phyloP scores from a whole-genome alignment of 257 asterid genomes.

The Dorcoceras hygrometricum region DNA sequence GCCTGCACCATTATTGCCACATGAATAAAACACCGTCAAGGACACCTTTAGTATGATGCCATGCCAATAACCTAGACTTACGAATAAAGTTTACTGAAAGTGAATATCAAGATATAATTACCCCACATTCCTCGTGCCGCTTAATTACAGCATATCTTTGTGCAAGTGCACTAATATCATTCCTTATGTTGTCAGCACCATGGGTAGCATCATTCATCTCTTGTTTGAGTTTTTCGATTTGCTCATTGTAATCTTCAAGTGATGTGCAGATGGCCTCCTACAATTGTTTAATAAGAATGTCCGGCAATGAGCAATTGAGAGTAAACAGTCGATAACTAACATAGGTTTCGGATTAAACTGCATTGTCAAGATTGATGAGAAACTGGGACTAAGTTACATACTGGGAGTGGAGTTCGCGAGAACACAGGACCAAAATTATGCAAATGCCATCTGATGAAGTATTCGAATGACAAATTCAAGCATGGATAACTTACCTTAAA shows the following conservation, averaged over 20 bases:
- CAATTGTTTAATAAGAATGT: conserved; percentile 27
- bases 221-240: conserved; percentile 90
- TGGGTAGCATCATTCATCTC: conserved; percentile 98
- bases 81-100: background rate
- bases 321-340: background rate
- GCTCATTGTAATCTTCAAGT: conserved; percentile 92
- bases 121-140: conserved; percentile 96
- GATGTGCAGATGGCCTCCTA: conserved; percentile 98
- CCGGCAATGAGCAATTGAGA: conserved; percentile 4
- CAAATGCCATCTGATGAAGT: conserved; percentile 12
- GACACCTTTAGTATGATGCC: conserved; percentile 17
- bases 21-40: conserved; percentile 6
- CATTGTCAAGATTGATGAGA: conserved; percentile 9
- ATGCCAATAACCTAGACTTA: conserved; percentile 5
- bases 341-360: no score
- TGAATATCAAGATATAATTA: conserved; percentile 40
- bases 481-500: conserved; percentile 60
- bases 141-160: conserved; percentile 85
- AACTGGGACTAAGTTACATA: background rate
- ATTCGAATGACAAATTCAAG: conserved; percentile 14
- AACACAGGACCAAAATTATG: conserved; percentile 10
- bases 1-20: conserved; percentile 10
- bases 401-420: background rate
- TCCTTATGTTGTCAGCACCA: conserved; percentile 96
- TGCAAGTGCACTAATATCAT: conserved; percentile 87